These are phyloP conservation scores for Yamagishiella unicocca DNA, from an alignment of 139 green algal species.

Conservation along the genomic window DNA sequence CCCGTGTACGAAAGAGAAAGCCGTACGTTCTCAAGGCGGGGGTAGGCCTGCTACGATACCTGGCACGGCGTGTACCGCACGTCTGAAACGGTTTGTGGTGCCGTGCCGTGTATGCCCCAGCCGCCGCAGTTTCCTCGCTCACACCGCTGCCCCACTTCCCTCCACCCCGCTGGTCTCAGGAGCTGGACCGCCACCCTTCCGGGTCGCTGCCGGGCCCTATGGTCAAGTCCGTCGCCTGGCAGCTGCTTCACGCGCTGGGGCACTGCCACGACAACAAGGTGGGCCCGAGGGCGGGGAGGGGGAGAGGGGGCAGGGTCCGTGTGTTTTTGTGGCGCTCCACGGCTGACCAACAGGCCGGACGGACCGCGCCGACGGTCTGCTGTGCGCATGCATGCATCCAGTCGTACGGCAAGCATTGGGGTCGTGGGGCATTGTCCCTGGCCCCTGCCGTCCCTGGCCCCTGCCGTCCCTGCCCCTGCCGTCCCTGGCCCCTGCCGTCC, in stretches of 20 bases:
- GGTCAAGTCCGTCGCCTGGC: conserved; percentile 36
- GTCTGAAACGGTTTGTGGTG: no score
- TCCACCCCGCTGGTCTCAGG: neutral
- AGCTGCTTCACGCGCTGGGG: conserved; percentile 24
- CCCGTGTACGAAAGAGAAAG: no score
- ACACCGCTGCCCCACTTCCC: neutral
- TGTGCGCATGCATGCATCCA: neutral
- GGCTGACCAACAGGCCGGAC: no score
- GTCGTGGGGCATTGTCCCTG: neutral
- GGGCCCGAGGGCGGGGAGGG: neutral
- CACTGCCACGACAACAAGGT: conserved; percentile 27
- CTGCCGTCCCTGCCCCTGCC: no score
- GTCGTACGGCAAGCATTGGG: neutral
- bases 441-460: neutral
- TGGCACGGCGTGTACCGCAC: no score
- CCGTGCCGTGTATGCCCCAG: no score
- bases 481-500: no score
- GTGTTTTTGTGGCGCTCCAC: no score
- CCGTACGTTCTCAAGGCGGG: no score
- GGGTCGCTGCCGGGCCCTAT: neutral
- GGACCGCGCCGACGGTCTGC: no score
- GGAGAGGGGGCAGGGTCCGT: neutral
- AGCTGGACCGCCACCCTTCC: conserved; percentile 31
- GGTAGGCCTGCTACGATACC: no score
- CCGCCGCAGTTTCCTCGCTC: neutral